A percentile compares a stretch with the other conserved stretches of the same genome.
phyloP scores from a whole-genome alignment of 176 grass and related monocot species.

The Paspalum vaginatum region DNA sequence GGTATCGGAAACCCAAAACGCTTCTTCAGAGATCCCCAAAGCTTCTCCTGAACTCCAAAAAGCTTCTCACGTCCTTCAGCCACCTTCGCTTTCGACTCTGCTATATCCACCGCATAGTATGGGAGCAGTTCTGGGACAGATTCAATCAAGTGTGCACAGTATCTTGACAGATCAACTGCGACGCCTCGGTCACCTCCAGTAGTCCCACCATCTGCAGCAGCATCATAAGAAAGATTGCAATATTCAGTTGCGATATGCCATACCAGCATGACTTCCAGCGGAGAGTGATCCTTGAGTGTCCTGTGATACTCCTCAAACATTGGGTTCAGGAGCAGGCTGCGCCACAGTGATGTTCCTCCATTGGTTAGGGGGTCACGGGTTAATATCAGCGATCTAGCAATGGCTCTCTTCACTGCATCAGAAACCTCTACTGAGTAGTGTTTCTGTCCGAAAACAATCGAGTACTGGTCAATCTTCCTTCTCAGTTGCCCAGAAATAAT shows the following conservation, averaged over 20 bases:
- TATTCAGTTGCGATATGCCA: conserved; percentile 17
- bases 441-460: not conserved
- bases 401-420: not conserved
- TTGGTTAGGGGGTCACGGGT: too few relatives aligned
- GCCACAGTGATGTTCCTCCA: not conserved
- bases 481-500: not conserved
- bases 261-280: not conserved
- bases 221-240: not conserved
- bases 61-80: too few relatives aligned
- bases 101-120: not conserved
- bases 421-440: not conserved
- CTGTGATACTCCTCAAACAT: not conserved
- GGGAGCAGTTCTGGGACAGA: conserved; percentile 7
- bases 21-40: too few relatives aligned
- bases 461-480: not conserved
- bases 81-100: too few relatives aligned
- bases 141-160: not conserved
- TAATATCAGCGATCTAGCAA: not conserved
- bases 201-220: too few relatives aligned
- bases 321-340: too few relatives aligned
- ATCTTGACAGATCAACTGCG: conserved; percentile 15
- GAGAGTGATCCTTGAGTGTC: not conserved
- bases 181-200: not conserved
- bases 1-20: too few relatives aligned
- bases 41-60: too few relatives aligned